phyloP scores from a whole-genome alignment of 257 asterid species.

The Primulina tabacum region DNA sequence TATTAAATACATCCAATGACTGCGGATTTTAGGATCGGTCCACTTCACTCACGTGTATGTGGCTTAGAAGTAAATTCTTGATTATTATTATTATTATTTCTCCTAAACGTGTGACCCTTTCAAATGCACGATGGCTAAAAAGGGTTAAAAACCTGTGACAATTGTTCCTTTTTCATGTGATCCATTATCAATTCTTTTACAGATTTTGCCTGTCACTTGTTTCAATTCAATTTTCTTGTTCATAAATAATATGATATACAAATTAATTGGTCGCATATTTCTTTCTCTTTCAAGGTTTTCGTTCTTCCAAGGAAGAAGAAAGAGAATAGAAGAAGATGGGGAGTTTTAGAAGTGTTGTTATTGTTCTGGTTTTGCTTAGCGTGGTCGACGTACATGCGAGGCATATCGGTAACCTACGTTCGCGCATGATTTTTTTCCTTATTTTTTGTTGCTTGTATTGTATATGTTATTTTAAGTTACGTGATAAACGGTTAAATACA shows the following conservation, averaged over 20 bases:
- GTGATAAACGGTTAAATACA: too few species aligned
- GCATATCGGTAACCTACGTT: conserved; percentile 39
- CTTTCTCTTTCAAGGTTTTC: conserved; percentile 11
- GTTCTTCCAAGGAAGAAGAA: too few species aligned
- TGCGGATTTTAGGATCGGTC: neutral
- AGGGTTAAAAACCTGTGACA: conserved; percentile 35
- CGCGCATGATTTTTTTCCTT: conserved; percentile 31
- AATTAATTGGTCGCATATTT: neutral
- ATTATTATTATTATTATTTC: conserved; percentile 30
- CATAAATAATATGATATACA: conserved; percentile 26
- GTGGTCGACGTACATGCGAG: conserved; percentile 37
- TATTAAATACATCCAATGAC: neutral
- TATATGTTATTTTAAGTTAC: too few species aligned
- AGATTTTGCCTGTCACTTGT: conserved; percentile 60
- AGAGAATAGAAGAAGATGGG: conserved; percentile 26
- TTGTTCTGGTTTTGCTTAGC: conserved; percentile 39
- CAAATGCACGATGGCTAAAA: conserved; percentile 26
- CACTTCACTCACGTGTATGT: conserved; percentile 33
- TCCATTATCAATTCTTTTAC: conserved; percentile 33
- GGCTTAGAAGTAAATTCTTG: conserved; percentile 28
- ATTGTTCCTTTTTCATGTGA: conserved; percentile 54
- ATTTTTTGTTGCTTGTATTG: too few species aligned
- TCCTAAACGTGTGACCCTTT: conserved; percentile 30
- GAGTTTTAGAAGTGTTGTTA: conserved; percentile 26
- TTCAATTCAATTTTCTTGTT: conserved; percentile 42